phyloP scores from a whole-genome alignment of 208 protist genomes.

The Lotmaria passim region DNA sequence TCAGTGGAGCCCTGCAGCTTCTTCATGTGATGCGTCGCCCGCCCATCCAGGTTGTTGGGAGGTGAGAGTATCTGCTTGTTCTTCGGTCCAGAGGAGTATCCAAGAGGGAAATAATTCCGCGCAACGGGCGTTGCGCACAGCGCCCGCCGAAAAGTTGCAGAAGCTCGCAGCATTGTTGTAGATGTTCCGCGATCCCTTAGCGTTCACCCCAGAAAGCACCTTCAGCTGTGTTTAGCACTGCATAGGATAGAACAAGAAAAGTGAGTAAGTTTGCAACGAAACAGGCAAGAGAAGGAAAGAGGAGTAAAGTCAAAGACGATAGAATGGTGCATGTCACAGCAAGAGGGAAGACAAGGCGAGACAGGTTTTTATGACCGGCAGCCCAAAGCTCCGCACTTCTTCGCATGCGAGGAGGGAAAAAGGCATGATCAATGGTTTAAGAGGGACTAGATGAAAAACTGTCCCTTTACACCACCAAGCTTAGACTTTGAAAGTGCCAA shows the following conservation, averaged over 20 bases:
- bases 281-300: neutral
- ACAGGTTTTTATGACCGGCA: too few species aligned
- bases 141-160: conserved; percentile 7
- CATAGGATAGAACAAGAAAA: neutral
- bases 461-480: too few species aligned
- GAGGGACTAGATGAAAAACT: neutral
- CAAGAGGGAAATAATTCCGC: conserved; percentile 81
- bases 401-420: too few species aligned
- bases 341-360: too few species aligned
- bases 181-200: neutral
- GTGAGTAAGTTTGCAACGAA: neutral
- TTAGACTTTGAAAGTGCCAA: too few species aligned
- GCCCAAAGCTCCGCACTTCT: too few species aligned
- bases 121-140: conserved; percentile 25
- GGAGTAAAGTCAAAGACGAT: neutral
- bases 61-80: conserved; percentile 67
- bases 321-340: too few species aligned
- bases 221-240: too few species aligned
- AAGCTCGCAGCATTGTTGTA: conserved; percentile 20
- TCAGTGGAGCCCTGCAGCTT: conserved; percentile 63
- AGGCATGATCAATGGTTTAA: too few species aligned
- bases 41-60: conserved; percentile 72
- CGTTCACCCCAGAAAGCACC: neutral
- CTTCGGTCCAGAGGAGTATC: conserved; percentile 62
- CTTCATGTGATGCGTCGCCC: conserved; percentile 60